Base-by-base conservation (phyloP, 495 filamentous ascomycete species). In the Neurospora cerealis region DNA sequence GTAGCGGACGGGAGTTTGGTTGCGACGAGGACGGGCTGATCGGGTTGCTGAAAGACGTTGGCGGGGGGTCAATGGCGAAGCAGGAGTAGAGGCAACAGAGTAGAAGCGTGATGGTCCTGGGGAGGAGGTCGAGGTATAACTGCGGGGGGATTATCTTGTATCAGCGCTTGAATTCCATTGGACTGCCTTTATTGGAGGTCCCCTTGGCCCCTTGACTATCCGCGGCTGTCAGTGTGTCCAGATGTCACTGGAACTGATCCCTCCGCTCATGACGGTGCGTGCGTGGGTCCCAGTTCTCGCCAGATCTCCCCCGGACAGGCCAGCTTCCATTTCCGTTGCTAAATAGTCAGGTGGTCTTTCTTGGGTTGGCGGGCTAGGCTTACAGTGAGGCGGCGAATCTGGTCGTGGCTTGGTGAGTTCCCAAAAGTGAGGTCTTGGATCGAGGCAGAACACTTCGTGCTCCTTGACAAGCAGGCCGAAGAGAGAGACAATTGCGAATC, bases 1-100 rank as follows among this genome's bases (percentile, higher is more conserved):
- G 71, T 84, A 72, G 66, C 87, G 83, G 70, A 85, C 77, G 24
- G 77, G 78, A 42, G 78, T 66, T 66, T 66, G 46, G 71, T 69
- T 77, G 34, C 77, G 72, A 37, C 76, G 72, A 39, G 78, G 78
- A 69, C 78, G 75, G 44, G 70, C 66, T 62, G 72, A 41, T 62
- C 74, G 76, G 15, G 72, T 37, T 46, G 77, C 48, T 38, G 69
- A 69, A 70, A 76, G 66, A 34, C 60, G 36, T 62, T 40, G 41
- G 13, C 21, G 36, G 37, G 71, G 62, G 37, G 54, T n/a, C 72
- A 75, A 66, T 77, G 77, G 54, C 72, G 75, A 70, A 44, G 36
- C 24, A 71, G 48, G 4, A 54, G 54, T 62, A 69, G 44, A 48
- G 42, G 48, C 7, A 17, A 74, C 28, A 41, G 79, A 77, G 62